A percentile compares a stretch with the other conserved stretches of the same genome.
phyloP scores from a whole-genome alignment of 805 yeast species.

The Saccharomycopsis vini region DNA sequence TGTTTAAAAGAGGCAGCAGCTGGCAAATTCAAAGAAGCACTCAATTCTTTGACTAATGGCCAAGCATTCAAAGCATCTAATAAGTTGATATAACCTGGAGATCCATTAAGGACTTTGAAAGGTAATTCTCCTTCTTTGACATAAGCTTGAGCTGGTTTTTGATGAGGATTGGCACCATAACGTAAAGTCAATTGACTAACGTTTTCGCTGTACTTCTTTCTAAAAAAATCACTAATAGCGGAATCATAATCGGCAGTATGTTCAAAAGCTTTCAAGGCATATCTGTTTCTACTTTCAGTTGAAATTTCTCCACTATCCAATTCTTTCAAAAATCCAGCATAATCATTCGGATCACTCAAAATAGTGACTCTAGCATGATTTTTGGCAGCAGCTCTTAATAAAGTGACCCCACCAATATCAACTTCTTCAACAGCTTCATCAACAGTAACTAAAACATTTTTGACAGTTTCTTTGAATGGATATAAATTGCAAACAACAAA shows the following conservation, averaged over 20 bases:
- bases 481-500: constrained; percentile 95
- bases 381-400: constrained; percentile 97
- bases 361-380: constrained; percentile 95
- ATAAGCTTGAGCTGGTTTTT: constrained; percentile 97
- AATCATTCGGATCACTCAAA: constrained; percentile 89
- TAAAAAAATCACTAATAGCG: constrained; percentile 92
- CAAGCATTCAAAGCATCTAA: constrained; percentile 96
- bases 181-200: constrained; percentile 85
- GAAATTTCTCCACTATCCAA: constrained; percentile 66
- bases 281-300: constrained; percentile 61
- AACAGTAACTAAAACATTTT: constrained; percentile 90
- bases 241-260: constrained; percentile 97
- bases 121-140: constrained; percentile 84
- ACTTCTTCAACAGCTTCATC: constrained; percentile 98
- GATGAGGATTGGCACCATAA: constrained; percentile 99
- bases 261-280: constrained; percentile 95
- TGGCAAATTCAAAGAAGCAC: constrained; percentile 88
- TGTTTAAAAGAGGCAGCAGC: constrained; percentile 99
- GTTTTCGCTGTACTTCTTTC: constrained; percentile 92
- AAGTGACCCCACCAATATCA: constrained; percentile 96
- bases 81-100: constrained; percentile 96
- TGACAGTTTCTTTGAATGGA: constrained; percentile 96
- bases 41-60: constrained; percentile 96
- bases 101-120: constrained; percentile 85
- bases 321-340: constrained; percentile 79